Evolutionary conservation across 2,329 filamentous ascomycete genomes (phyloP).

Genomic region (Chaetomium globosum): DNA sequence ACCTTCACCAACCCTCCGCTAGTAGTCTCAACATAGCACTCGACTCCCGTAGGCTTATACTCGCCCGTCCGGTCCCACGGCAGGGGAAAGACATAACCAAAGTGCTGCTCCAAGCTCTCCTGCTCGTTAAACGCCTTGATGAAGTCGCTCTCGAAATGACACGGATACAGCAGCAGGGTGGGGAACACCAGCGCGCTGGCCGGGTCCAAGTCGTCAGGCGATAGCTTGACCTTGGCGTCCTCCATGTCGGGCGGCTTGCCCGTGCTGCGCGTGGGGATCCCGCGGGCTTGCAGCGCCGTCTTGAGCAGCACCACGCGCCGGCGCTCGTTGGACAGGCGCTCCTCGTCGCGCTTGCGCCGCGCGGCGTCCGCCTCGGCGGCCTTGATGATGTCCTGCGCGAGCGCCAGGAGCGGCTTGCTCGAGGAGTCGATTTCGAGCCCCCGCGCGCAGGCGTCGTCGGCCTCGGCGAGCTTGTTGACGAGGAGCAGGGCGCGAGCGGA

Average conservation of each 20-base stretch:
- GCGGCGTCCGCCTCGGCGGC: conserved; percentile 59
- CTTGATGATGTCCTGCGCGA: conserved; percentile 65
- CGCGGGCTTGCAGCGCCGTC: conserved; percentile 68
- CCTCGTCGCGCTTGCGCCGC: conserved; percentile 56
- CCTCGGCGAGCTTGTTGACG: conserved; percentile 77
- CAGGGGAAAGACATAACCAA: conserved; percentile 82
- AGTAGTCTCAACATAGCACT: conserved; percentile 86
- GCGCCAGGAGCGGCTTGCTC: conserved; percentile 67
- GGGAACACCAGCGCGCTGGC: conserved; percentile 75
- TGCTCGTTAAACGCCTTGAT: conserved; percentile 83
- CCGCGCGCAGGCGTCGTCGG: conserved; percentile 73
- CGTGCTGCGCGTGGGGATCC: conserved; percentile 68
- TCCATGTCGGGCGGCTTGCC: conserved; percentile 81
- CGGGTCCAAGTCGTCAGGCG: conserved; percentile 72
- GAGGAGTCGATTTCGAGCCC: conserved; percentile 72
- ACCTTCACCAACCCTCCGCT: conserved; percentile 83
- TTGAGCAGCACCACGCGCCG: conserved; percentile 63
- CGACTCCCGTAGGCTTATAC: conserved; percentile 69
- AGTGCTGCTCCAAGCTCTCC: conserved; percentile 73
- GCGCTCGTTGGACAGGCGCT: conserved; percentile 57
- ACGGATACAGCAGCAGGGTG: conserved; percentile 80
- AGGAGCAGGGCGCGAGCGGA: conserved; percentile 76
- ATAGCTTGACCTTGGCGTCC: conserved; percentile 72
- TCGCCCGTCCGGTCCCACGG: conserved; percentile 77
- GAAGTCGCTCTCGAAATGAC: conserved; percentile 81